Evolutionary conservation across 257 asterid genomes (phyloP).

Genomic region (Solanum corneliomulleri): DNA sequence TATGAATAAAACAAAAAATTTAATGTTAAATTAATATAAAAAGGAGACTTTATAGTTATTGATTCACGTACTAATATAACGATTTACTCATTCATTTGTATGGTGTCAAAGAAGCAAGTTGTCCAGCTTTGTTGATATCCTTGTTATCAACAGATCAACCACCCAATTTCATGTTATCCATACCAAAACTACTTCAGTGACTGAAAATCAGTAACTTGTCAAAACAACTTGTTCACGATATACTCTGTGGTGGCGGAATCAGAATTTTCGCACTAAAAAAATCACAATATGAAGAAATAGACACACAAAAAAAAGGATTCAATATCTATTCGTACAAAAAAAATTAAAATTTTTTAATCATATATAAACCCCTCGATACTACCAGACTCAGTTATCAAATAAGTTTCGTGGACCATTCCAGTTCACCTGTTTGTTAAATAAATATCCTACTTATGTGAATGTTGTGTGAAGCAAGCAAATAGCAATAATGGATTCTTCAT

Average conservation of each 20-base stretch:
- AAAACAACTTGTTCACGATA: background rate
- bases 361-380: background rate
- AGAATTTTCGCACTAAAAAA: background rate
- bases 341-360: background rate
- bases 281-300: background rate
- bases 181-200: background rate
- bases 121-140: background rate
- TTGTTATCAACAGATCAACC: background rate
- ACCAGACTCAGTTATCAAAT: no score
- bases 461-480: background rate
- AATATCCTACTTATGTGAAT: background rate
- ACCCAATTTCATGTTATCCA: constrained; percentile 19
- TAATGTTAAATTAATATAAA: no score
- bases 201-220: constrained; percentile 11
- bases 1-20: no score
- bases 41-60: no score
- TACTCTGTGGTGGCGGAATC: background rate
- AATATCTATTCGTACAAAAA: background rate
- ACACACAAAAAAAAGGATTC: background rate
- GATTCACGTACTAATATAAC: no score
- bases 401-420: background rate
- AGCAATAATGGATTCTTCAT: constrained; percentile 37
- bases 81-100: background rate
- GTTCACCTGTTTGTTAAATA: background rate
- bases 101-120: background rate